These are phyloP conservation scores for Fusarium sp. DNA, from an alignment of 2,329 filamentous ascomycete genomes.

Conservation along the genomic window DNA sequence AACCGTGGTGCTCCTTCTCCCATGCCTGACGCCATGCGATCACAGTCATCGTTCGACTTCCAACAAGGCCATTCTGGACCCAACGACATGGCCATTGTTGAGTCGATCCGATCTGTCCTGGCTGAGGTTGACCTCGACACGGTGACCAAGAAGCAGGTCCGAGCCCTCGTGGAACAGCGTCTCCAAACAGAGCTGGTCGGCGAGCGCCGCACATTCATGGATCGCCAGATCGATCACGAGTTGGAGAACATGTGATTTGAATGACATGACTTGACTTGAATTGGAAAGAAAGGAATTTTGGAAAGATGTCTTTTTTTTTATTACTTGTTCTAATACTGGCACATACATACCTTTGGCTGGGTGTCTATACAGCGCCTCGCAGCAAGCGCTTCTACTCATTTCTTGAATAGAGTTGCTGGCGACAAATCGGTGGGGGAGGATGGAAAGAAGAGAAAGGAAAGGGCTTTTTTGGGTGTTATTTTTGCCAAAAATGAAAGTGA, in stretches of 20 bases:
- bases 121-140: constrained; percentile 92
- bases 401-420: constrained; percentile 22
- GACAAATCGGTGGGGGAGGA: constrained; percentile 7
- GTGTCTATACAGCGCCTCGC: constrained; percentile 27
- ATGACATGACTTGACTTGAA: not conserved
- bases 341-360: constrained; percentile 39
- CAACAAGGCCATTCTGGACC: constrained; percentile 73
- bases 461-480: constrained; percentile 13
- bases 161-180: constrained; percentile 91
- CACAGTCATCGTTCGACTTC: constrained; percentile 70
- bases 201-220: constrained; percentile 89
- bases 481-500: constrained; percentile 36
- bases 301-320: constrained; percentile 18
- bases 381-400: constrained; percentile 6
- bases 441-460: constrained; percentile 12
- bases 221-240: constrained; percentile 92
- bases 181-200: constrained; percentile 89
- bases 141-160: constrained; percentile 98
- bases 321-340: constrained; percentile 35
- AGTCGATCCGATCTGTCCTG: constrained; percentile 86
- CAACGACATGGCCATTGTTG: constrained; percentile 83
- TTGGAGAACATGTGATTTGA: constrained; percentile 85
- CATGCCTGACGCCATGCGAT: constrained; percentile 61
- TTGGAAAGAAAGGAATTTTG: not conserved
- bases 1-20: constrained; percentile 61